Conservation (phyloP, 2,329 filamentous ascomycete genomes). For the Penicillium sp. region DNA sequence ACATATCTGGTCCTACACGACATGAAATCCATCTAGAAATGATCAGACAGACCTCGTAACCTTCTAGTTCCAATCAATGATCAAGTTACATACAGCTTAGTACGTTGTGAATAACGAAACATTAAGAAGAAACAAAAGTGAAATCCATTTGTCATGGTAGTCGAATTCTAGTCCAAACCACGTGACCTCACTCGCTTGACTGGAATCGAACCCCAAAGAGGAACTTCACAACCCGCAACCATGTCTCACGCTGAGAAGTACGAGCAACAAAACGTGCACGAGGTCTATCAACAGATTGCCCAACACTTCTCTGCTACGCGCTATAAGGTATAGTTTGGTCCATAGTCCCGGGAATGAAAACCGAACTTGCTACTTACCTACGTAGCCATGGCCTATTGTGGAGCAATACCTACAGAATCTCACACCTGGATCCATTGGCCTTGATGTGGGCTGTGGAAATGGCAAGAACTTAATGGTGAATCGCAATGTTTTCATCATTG, state of each 20-base stretch:
- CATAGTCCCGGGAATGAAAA: background rate
- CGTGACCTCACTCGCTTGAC: slow-evolving; percentile 17
- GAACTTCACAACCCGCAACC: slow-evolving; percentile 5
- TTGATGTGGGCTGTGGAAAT: slow-evolving; percentile 95
- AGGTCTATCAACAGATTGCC: slow-evolving; percentile 70
- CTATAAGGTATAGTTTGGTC: slow-evolving; percentile 57
- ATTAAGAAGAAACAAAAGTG: too few species aligned
- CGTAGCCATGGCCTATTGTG: slow-evolving; percentile 86
- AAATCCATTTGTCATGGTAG: too few species aligned
- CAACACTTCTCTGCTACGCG: slow-evolving; percentile 52
- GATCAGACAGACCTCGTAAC: too few species aligned
- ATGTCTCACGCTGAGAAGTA: slow-evolving; percentile 51
- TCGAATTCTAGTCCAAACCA: background rate
- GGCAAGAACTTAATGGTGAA: slow-evolving; percentile 91
- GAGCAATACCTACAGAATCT: slow-evolving; percentile 71
- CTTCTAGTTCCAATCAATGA: too few species aligned
- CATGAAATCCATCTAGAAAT: too few species aligned
- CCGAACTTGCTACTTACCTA: background rate
- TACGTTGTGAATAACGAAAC: too few species aligned
- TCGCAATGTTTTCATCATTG: slow-evolving; percentile 73
- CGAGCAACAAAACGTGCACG: slow-evolving; percentile 84
- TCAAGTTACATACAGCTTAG: background rate
- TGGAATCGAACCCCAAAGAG: background rate
- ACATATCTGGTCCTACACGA: background rate
- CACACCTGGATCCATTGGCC: slow-evolving; percentile 70